phyloP scores from a whole-genome alignment of 1,284 basidiomycete species.

The Amylostereum areolatum region DNA sequence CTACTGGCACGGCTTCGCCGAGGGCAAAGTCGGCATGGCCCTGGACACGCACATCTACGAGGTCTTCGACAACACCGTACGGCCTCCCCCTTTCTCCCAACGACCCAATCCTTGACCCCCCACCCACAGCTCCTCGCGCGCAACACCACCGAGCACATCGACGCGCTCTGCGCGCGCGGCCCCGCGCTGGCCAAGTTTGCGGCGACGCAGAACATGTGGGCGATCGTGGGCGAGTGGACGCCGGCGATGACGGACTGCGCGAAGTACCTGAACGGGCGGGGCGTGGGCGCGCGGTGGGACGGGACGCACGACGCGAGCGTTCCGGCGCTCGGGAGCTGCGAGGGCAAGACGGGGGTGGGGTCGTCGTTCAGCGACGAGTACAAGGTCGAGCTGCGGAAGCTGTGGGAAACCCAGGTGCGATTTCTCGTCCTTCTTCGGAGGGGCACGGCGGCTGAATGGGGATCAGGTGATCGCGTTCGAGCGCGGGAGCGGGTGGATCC shows the following conservation, averaged over 20 bases:
- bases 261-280: constrained; percentile 55
- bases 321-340: constrained; percentile 65
- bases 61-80: constrained; percentile 62
- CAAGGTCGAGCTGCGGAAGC: constrained; percentile 78
- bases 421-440: constrained; percentile 1
- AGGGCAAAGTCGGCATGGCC: constrained; percentile 59
- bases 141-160: constrained; percentile 57
- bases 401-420: constrained; percentile 78
- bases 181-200: constrained; percentile 42
- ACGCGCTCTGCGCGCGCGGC: constrained; percentile 51
- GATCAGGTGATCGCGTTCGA: constrained; percentile 51
- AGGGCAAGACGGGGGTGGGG: constrained; percentile 64
- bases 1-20: constrained; percentile 71
- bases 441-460: not conserved
- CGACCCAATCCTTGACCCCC: not conserved
- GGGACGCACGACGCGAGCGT: constrained; percentile 64
- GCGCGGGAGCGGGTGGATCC: constrained; percentile 62
- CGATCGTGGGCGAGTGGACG: constrained; percentile 83
- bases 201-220: constrained; percentile 45
- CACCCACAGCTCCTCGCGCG: constrained; percentile 43
- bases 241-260: constrained; percentile 85
- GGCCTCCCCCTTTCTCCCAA: not conserved
- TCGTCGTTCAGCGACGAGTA: constrained; percentile 71
- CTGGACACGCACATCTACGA: constrained; percentile 85
- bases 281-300: constrained; percentile 69